These are phyloP conservation scores for Rubroshorea leprosula DNA, from an alignment of 345 rosid species.

Conservation along the genomic window DNA sequence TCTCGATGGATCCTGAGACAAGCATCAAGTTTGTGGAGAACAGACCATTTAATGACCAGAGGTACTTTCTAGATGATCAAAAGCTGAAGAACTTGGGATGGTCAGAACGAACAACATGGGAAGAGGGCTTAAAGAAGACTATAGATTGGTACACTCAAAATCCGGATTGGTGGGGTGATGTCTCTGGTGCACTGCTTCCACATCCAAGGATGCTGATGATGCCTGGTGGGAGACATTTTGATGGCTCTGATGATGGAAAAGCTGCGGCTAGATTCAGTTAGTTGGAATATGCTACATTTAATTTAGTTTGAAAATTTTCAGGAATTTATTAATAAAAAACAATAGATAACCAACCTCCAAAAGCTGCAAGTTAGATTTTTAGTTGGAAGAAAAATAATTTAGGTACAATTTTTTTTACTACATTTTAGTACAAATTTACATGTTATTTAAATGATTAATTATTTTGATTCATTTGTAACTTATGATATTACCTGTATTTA, in stretches of 20 bases:
- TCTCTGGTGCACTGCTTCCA: conserved; percentile 79
- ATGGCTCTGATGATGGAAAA: conserved; percentile 54
- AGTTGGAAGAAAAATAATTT: too few relatives aligned
- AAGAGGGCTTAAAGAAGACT: conserved; percentile 74
- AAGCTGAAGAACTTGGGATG: conserved; percentile 77
- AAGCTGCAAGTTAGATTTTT: too few relatives aligned
- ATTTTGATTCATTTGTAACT: too few relatives aligned
- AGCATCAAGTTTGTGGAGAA: conserved; percentile 75
- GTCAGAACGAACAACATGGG: conserved; percentile 76
- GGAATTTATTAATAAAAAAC: too few relatives aligned
- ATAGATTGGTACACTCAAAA: conserved; percentile 73
- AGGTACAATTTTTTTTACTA: too few relatives aligned
- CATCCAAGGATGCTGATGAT: conserved; percentile 89
- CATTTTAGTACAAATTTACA: too few relatives aligned
- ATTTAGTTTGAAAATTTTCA: too few relatives aligned
- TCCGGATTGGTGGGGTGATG: conserved; percentile 97
- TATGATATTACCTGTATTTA: too few relatives aligned
- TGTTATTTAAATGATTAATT: too few relatives aligned
- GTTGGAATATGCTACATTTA: too few relatives aligned
- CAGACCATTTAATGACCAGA: conserved; percentile 87
- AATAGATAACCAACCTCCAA: too few relatives aligned
- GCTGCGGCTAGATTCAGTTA: too few relatives aligned
- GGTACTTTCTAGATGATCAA: conserved; percentile 85
- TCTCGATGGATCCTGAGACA: conserved; percentile 52
- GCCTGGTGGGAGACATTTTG: conserved; percentile 76